Base-by-base conservation (phyloP, 2,329 filamentous ascomycete genomes). In the Raffaelea arxii region DNA sequence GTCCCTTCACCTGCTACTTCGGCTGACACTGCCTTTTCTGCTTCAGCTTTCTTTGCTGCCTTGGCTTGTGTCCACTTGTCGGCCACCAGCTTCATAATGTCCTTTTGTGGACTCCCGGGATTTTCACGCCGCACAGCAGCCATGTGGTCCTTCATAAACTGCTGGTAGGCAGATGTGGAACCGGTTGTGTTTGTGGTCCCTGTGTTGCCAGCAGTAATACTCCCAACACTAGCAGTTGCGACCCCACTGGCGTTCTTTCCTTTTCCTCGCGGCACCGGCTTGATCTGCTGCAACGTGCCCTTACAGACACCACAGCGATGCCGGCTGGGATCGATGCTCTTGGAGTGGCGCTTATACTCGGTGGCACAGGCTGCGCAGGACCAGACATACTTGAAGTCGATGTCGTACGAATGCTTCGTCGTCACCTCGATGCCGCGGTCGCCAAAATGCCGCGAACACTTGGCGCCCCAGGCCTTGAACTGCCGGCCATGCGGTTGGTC, bases 321-420 rank as follows among this genome's bases (percentile, higher is more conserved):
- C 41, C 78, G 75, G 25, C 60, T 59, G 0, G 83, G 74, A 61
- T 96, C 80, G 54, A 97, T 86, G 59, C 86, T 92, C 65, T 84
- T 87, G 16, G 83, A 89, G 63, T 97, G 91, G 4, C 91, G 73
- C 58, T 89, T 86, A 62, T 85, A 94, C 60, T 86, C 82, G 25
- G 75, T 66, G 0, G 69, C 74, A 59, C 92, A 97, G 3, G 59
- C 66, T 18, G 55, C 66, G 60, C 91, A 97, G 37, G 75, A 70
- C 91, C 92, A 97, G 19, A 90, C 67, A 60, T 91, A 98, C 67
- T 91, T 94, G 68, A 87, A 95, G 55, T 90, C 84, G 57, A 97
- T 97, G 43, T 82, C 77, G 62, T 96, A 98, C 25, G 71, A 77
- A 64, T 98, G 91, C 59, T 86, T 94, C 1, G 90, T 96, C 1